phyloP scores from a whole-genome alignment of 306 rosid species.

The Casuarina glauca region DNA sequence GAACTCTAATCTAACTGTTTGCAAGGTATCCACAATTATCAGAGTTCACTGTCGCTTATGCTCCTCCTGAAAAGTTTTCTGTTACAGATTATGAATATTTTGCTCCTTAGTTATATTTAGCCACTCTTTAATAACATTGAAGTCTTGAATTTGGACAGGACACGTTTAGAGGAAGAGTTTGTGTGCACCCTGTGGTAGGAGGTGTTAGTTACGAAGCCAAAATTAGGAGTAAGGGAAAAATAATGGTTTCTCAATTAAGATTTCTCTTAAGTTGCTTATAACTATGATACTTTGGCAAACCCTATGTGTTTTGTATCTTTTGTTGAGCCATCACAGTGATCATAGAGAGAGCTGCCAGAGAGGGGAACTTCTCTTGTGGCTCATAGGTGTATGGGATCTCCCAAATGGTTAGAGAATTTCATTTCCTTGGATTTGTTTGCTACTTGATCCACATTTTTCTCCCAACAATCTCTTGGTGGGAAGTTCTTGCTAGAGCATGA shows the following conservation, averaged over 20 bases:
- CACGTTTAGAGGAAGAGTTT: conserved; percentile 94
- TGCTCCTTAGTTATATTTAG: conserved; percentile 8
- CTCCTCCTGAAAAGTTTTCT: not conserved
- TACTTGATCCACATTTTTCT: too few relatives aligned
- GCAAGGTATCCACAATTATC: conserved; percentile 62
- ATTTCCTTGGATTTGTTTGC: too few relatives aligned
- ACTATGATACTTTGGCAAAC: too few relatives aligned
- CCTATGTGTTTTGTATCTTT: too few relatives aligned
- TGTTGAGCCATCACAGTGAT: too few relatives aligned
- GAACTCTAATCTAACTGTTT: conserved; percentile 64
- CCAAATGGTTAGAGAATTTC: too few relatives aligned
- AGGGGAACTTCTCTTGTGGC: too few relatives aligned
- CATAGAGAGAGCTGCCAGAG: too few relatives aligned
- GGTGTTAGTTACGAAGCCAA: conserved; percentile 39
- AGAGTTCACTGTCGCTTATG: not conserved
- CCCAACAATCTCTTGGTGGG: not conserved
- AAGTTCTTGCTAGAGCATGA: not conserved
- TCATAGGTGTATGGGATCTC: too few relatives aligned
- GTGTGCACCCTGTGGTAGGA: conserved; percentile 76
- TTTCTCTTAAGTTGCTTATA: too few relatives aligned
- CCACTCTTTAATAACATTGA: conserved; percentile 9
- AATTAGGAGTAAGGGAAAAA: too few relatives aligned
- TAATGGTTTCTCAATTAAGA: too few relatives aligned
- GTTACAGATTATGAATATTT: not conserved
- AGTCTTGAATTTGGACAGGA: conserved; percentile 53